phyloP scores from a whole-genome alignment of 1,284 basidiomycete genomes.

The Puccinia polysora region DNA sequence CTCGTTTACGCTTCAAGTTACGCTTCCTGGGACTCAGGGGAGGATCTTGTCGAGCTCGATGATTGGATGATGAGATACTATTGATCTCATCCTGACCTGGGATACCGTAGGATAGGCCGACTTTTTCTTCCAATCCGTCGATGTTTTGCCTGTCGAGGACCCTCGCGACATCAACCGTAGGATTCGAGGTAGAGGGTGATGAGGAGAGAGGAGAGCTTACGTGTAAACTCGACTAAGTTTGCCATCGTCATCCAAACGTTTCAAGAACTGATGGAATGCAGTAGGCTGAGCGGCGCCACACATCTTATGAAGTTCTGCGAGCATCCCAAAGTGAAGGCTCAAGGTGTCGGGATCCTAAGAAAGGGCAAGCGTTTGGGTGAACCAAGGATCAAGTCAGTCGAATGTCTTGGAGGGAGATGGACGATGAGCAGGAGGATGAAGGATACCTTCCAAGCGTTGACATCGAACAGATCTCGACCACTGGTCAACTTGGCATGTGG shows the following conservation, averaged over 20 bases:
- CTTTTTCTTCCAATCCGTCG: slow-evolving; percentile 53
- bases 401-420: background rate
- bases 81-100: slow-evolving; percentile 45
- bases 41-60: background rate
- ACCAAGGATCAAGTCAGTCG: background rate
- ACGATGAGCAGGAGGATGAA: no score
- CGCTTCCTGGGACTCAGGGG: slow-evolving; percentile 8
- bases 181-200: background rate
- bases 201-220: slow-evolving; percentile 1
- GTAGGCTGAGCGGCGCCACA: slow-evolving; percentile 53
- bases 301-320: slow-evolving; percentile 52
- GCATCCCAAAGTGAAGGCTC: slow-evolving; percentile 52
- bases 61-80: background rate
- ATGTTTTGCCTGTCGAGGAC: slow-evolving; percentile 50
- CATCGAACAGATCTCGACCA: slow-evolving; percentile 41
- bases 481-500: slow-evolving; percentile 43
- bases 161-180: background rate
- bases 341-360: slow-evolving; percentile 50
- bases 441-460: slow-evolving; percentile 42
- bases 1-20: slow-evolving; percentile 39
- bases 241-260: slow-evolving; percentile 52
- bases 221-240: slow-evolving; percentile 53
- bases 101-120: slow-evolving; percentile 52
- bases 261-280: slow-evolving; percentile 52
- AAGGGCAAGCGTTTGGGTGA: background rate